Base-by-base conservation (phyloP, 192 early-diverging fungal genomes). In the Coemansia furcata region DNA sequence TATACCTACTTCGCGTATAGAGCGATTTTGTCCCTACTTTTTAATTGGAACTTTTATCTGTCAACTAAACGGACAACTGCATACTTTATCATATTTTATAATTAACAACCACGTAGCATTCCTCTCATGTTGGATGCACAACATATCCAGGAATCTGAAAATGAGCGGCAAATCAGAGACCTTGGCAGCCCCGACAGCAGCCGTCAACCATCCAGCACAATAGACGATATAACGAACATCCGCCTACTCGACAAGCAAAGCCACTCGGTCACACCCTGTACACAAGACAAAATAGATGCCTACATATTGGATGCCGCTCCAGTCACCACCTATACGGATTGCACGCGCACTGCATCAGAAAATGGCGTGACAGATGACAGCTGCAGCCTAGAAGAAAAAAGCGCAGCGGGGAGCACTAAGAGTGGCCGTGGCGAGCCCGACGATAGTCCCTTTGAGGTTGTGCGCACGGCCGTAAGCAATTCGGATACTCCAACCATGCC, bases 401-500 rank as follows among this genome's bases (percentile, higher is more conserved):
- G 6, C 23, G 8, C 29, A 10, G 35, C 29, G 29, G 39, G 30
- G 10, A 54, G 30, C 14, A 23, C 55, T 2, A 52, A 76, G 40
- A 69, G 66, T 4, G 39, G 35, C 2, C 44, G 19, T 6, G 39
- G 40, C 3, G 72, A 73, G 1, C 43, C 43, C 10, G 80, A 82
- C 14, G 71, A 80, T 23, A 78, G 73, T 52, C 90, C 90, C 10
- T 89, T 90, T 72, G 86, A 88, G 60, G 85, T 89, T 65, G 90
- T 92, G n/a, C 84, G 90, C 62, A 49, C 89, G 1, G 79, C 84
- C 12, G 88, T 92, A 1, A 85, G 87, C 70, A 89, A 87, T 49
- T 86, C 83, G 0, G 91, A 93, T 39, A 84, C 87, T 39, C 77
- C 86, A 6, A 55, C 83, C 1, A 72, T 90, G 29, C 90, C 90